Evolutionary conservation across 306 rosid species (phyloP), one percentile per base, ranked within the genome.

Genomic region (Trifolium pratense): DNA sequence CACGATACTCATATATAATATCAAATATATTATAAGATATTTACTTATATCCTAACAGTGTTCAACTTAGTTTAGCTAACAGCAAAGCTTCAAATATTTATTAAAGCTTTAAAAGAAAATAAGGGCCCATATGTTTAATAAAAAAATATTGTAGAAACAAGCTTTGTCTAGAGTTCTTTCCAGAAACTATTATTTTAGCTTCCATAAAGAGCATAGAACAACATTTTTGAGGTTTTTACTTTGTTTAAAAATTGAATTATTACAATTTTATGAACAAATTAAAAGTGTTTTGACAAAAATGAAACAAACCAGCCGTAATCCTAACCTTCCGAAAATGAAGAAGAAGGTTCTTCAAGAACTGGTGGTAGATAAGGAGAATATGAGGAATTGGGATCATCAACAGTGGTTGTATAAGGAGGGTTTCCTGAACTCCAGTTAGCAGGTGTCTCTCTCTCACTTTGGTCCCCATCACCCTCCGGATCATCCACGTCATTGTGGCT

Each of bases 251-350:
- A 31, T 15, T 65, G 31, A n/a, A 49, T 4, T 32, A 34, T 26
- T 23, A 25, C 29, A 31, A 10, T 68, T 15, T 68, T 34, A 16
- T 51, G 16, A 69, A 18, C 29, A 68, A 37, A 49, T 68, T 49
- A 69, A 29, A 16, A 31, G 14, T 69, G 48, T 7, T 68, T 17
- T 68, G 23, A 7, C 43, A 68, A 49, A 18, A 7, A 37, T 11
- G 39, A 49, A 16, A 18, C 46, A 69, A 69, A 32, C 7, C 1
- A 16, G 36, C 60, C 34, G 6, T 29, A 74, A 68, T 40, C 21
- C 62, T 66, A 75, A 87, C 98, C 97, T 85, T 93, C 97, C 23
- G 98, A 93, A 91, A 89, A 89, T 58, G 98, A 91, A 58, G 98
- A 90, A 69, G 97, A 91, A 73, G 96, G 97, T 75, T 94, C 96